phyloP scores from a whole-genome alignment of 129 eudicot genomes.

The Scalesia atractyloides region DNA sequence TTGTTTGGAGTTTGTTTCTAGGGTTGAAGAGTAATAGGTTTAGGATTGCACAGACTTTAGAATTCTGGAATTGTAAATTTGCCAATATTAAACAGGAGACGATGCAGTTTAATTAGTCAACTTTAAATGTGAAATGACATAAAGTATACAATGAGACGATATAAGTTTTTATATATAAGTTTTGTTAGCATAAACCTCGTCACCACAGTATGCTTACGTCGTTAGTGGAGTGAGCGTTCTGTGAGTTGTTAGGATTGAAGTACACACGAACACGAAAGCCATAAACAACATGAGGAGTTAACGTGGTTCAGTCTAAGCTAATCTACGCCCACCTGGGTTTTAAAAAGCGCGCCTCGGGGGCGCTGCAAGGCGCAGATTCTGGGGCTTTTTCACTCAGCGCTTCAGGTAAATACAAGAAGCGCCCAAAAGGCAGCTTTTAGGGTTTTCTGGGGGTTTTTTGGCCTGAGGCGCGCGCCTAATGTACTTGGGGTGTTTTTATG shows the following conservation, averaged over 20 bases:
- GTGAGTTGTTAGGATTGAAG: not conserved
- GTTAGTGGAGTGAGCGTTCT: slow-evolving; percentile 2
- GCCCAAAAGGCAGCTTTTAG: too few species aligned
- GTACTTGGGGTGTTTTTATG: too few species aligned
- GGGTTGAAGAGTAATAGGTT: not conserved
- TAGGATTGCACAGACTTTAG: not conserved
- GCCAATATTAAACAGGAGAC: not conserved
- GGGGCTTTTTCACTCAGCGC: too few species aligned
- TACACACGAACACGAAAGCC: too few species aligned
- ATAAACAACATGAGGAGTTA: too few species aligned
- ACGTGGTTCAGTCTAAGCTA: too few species aligned
- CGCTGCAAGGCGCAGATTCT: too few species aligned
- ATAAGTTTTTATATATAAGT: not conserved
- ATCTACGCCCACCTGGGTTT: too few species aligned
- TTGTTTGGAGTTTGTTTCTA: not conserved
- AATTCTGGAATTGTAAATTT: slow-evolving; percentile 5
- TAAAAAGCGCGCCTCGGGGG: too few species aligned
- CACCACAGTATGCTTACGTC: not conserved
- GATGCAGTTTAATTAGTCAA: not conserved
- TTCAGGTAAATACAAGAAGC: too few species aligned
- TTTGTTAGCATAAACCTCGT: not conserved
- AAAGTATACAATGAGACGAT: not conserved
- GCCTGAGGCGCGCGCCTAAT: too few species aligned
- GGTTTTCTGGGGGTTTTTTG: too few species aligned
- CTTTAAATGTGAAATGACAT: slow-evolving; percentile 9